Conservation (phyloP, 2,329 filamentous ascomycete genomes). For the Microdochium paspali region DNA sequence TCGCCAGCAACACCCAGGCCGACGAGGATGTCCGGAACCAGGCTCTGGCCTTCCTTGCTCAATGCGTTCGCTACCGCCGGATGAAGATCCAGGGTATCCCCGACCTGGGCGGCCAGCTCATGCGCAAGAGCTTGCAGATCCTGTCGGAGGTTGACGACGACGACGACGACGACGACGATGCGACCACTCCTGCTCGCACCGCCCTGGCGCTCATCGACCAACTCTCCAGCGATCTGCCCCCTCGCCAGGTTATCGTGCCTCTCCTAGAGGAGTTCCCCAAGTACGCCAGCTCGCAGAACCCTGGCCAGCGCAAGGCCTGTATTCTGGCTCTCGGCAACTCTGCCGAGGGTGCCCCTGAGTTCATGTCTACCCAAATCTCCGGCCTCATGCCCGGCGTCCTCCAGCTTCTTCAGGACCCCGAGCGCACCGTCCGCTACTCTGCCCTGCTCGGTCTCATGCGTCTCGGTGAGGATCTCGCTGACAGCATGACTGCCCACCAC, state of each 20-base stretch:
- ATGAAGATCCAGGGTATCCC: conserved; percentile 90
- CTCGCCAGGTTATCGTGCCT: conserved; percentile 88
- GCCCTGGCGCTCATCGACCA: conserved; percentile 84
- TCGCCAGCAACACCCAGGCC: conserved; percentile 65
- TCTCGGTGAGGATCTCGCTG: conserved; percentile 85
- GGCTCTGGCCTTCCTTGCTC: conserved; percentile 87
- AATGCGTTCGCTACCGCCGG: conserved; percentile 83
- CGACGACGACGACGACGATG: conserved; percentile 69
- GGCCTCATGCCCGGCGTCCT: conserved; percentile 80
- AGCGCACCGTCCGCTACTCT: conserved; percentile 75
- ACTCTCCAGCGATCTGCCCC: conserved; percentile 78
- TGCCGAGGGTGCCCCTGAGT: conserved; percentile 94
- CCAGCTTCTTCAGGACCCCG: conserved; percentile 73
- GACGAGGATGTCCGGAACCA: conserved; percentile 84
- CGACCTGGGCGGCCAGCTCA: conserved; percentile 75
- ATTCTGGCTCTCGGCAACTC: conserved; percentile 89
- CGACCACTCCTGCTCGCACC: conserved; percentile 74
- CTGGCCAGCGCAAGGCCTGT: conserved; percentile 78
- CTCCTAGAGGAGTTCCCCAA: conserved; percentile 77
- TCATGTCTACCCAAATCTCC: conserved; percentile 86
- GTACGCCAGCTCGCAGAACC: conserved; percentile 66
- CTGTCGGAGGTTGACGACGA: conserved; percentile 79
- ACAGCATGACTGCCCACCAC: conserved; percentile 82
- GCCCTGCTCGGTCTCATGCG: conserved; percentile 81
- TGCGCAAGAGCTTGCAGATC: conserved; percentile 79